Conservation (phyloP, 768 basidiomycete species). For the Agaricus sinodeliciosus region DNA sequence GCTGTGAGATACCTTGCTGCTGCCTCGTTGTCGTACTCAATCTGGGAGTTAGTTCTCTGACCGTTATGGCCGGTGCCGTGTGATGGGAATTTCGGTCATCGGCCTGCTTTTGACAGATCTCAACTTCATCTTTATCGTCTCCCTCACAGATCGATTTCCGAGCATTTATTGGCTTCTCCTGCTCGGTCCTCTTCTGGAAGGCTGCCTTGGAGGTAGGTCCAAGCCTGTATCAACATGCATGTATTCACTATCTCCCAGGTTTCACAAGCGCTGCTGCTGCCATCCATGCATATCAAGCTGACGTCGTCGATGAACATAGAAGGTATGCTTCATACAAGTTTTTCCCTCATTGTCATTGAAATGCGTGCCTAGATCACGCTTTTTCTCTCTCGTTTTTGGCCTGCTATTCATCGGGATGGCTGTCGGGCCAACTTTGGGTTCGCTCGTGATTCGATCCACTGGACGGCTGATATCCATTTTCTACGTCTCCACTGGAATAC, state of each 20-base stretch:
- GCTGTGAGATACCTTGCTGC: conserved; percentile 39
- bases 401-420: conserved; percentile 70
- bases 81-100: conserved; percentile 54
- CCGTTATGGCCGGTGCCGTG: conserved; percentile 59
- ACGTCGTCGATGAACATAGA: conserved; percentile 47
- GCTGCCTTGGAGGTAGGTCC: conserved; percentile 60
- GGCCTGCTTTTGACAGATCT: conserved; percentile 60
- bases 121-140: conserved; percentile 60
- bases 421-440: conserved; percentile 69
- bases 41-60: conserved; percentile 56
- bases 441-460: conserved; percentile 53
- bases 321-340: conserved; percentile 31
- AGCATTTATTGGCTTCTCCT: conserved; percentile 81
- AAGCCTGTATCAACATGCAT: background rate
- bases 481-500: conserved; percentile 51
- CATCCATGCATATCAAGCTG: conserved; percentile 62
- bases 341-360: background rate
- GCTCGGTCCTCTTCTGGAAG: conserved; percentile 59
- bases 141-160: conserved; percentile 53
- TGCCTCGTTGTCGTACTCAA: conserved; percentile 8
- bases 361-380: conserved; percentile 41
- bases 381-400: conserved; percentile 62
- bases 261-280: conserved; percentile 42
- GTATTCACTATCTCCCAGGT: conserved; percentile 31
- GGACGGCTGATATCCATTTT: conserved; percentile 58